Percentiles rank a stretch among this genome's conserved stretches.
Evolutionary conservation across 177 flowering plant species (phyloP).

Genomic region (Vitis hybrid): DNA sequence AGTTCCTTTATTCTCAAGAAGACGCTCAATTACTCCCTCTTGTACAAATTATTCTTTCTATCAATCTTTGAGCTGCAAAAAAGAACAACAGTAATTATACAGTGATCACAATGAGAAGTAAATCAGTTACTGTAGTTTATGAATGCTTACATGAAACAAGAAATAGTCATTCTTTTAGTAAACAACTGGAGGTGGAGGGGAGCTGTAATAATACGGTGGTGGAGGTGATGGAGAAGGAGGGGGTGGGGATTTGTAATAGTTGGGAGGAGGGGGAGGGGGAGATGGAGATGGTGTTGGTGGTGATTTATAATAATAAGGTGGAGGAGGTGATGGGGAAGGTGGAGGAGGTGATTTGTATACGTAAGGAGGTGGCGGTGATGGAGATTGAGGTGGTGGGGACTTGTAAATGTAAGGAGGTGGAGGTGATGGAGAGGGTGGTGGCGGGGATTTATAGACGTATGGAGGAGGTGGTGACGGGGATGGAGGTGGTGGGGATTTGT

Average conservation of each 20-base stretch:
- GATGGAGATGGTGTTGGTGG: background rate
- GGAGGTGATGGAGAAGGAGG: slow-evolving; percentile 6
- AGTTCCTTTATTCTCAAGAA: too few species aligned
- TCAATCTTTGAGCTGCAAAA: too few species aligned
- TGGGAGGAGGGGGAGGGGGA: too few species aligned
- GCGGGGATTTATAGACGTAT: background rate
- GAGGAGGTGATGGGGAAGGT: background rate
- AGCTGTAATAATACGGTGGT: background rate
- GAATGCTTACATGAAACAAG: too few species aligned
- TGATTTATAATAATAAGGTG: background rate
- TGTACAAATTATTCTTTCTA: too few species aligned
- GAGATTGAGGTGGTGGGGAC: background rate
- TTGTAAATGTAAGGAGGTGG: background rate
- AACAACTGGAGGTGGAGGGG: too few species aligned
- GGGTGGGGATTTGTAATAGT: background rate
- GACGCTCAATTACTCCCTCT: too few species aligned
- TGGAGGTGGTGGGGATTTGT: background rate
- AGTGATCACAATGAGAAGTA: too few species aligned
- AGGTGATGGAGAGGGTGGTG: background rate
- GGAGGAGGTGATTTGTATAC: background rate
- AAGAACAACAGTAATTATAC: too few species aligned
- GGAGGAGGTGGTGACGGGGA: background rate
- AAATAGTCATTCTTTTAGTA: too few species aligned
- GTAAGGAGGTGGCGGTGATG: slow-evolving; percentile 2
- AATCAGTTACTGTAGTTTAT: too few species aligned